Conservation (phyloP, 2,329 filamentous ascomycete species). For the Aspergillus clavatus region DNA sequence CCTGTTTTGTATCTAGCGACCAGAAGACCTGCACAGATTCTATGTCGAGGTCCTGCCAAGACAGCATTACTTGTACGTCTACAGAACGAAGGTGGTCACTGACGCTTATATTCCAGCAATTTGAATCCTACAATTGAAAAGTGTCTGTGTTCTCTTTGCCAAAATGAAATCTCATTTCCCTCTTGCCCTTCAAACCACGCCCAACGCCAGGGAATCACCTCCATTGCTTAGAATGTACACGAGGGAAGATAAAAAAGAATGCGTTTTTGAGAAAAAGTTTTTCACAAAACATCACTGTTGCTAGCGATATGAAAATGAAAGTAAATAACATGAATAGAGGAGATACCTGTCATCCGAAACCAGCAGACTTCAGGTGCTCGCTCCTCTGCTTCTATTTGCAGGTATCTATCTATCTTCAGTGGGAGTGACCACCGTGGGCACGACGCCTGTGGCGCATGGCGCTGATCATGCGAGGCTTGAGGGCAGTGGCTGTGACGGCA, state of each 20-base stretch:
- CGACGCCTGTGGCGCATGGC: conserved; percentile 29
- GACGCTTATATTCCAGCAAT: no score
- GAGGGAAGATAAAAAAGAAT: conserved; percentile 10
- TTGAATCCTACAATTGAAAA: no score
- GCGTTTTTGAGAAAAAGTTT: conserved; percentile 12
- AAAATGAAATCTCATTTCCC: neutral
- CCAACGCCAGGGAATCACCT: neutral
- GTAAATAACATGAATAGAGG: neutral
- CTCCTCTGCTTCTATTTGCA: neutral
- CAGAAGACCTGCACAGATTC: no score
- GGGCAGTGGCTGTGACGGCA: conserved; percentile 16
- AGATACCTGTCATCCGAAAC: conserved; percentile 2
- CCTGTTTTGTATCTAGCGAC: no score
- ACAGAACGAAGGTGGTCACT: no score
- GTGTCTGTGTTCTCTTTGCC: no score
- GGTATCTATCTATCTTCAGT: conserved; percentile 11
- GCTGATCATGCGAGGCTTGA: conserved; percentile 23
- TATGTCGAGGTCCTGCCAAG: no score
- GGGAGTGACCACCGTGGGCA: conserved; percentile 15
- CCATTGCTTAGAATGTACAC: conserved; percentile 16
- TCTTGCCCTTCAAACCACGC: neutral
- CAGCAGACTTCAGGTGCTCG: conserved; percentile 10
- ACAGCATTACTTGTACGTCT: no score
- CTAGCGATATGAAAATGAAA: conserved; percentile 12
- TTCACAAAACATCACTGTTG: neutral